Percentiles rank a stretch among this genome's conserved stretches.
phyloP scores from a whole-genome alignment of 257 asterid genomes.

The Thymus mandschuricus region DNA sequence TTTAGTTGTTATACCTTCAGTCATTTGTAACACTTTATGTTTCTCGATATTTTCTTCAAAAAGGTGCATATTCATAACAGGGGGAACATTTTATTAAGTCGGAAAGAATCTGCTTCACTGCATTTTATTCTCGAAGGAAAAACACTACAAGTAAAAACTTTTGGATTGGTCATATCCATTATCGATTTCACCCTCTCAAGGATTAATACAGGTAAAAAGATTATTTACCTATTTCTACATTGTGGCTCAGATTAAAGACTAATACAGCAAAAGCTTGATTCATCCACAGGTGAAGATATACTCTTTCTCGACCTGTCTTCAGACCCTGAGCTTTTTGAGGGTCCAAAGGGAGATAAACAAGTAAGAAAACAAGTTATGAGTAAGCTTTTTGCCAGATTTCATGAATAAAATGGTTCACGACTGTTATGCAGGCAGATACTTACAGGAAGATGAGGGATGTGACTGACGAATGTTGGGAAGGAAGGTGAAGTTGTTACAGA shows the following conservation, averaged over 20 bases:
- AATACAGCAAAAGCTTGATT: conserved; percentile 16
- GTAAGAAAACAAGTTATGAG: conserved; percentile 42
- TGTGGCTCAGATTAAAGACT: conserved; percentile 20
- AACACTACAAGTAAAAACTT: conserved; percentile 58
- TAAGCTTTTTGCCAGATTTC: conserved; percentile 28
- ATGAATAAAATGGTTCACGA: conserved; percentile 22
- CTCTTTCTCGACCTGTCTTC: conserved; percentile 87
- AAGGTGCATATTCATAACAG: conserved; percentile 45
- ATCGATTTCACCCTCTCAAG: conserved; percentile 96
- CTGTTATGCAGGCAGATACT: conserved; percentile 73
- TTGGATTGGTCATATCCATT: conserved; percentile 75
- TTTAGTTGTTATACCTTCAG: conserved; percentile 39
- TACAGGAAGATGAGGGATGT: conserved; percentile 90
- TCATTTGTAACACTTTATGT: conserved; percentile 28
- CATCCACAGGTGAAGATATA: conserved; percentile 80
- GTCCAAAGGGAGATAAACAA: conserved; percentile 84
- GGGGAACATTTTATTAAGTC: conserved; percentile 88
- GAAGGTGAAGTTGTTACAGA: conserved; percentile 58
- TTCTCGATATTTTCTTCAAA: conserved; percentile 29
- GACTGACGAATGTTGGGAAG: conserved; percentile 93
- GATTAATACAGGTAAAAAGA: conserved; percentile 76
- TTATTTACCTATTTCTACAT: conserved; percentile 20
- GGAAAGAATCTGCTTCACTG: conserved; percentile 58
- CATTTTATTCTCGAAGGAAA: conserved; percentile 76
- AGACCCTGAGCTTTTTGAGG: conserved; percentile 91